Conservation (phyloP, 75 land plant genomes). For the Pinus albicaulis region DNA sequence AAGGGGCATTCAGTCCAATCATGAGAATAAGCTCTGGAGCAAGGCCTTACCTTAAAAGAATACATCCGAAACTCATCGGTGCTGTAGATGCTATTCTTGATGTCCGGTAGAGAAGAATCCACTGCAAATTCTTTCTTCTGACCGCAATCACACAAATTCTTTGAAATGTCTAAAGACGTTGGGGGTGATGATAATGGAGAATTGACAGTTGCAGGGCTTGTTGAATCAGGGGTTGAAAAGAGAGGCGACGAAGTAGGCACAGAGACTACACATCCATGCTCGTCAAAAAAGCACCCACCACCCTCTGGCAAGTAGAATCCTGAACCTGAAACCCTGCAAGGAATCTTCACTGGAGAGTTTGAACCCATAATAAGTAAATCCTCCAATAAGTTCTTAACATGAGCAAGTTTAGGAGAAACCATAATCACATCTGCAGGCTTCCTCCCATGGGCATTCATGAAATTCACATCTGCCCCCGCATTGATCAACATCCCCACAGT, state of each 20-base stretch:
- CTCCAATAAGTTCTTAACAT: constrained; percentile 24
- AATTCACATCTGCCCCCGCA: constrained; percentile 44
- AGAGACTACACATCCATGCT: too few species aligned
- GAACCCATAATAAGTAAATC: constrained; percentile 22
- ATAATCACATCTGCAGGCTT: constrained; percentile 47
- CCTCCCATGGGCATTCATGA: constrained; percentile 45
- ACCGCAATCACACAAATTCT: not conserved
- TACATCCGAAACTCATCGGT: constrained; percentile 87
- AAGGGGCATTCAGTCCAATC: constrained; percentile 95
- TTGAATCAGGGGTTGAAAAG: too few species aligned
- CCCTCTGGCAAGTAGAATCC: constrained; percentile 1
- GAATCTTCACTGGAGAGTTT: constrained; percentile 4
- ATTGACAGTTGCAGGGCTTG: too few species aligned
- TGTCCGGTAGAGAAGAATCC: constrained; percentile 73
- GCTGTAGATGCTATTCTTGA: constrained; percentile 69
- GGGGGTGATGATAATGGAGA: too few species aligned
- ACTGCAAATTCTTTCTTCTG: constrained; percentile 69
- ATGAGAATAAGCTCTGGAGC: constrained; percentile 75
- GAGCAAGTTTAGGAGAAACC: constrained; percentile 23
- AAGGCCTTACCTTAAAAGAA: constrained; percentile 77
- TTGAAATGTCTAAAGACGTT: constrained; percentile 8
- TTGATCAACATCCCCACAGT: constrained; percentile 42
- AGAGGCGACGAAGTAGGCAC: not conserved
- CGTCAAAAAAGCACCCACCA: not conserved
- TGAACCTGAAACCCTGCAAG: not conserved